Evolutionary conservation across 1,284 basidiomycete species (phyloP).

Genomic region (Pyrrhoderma noxium): DNA sequence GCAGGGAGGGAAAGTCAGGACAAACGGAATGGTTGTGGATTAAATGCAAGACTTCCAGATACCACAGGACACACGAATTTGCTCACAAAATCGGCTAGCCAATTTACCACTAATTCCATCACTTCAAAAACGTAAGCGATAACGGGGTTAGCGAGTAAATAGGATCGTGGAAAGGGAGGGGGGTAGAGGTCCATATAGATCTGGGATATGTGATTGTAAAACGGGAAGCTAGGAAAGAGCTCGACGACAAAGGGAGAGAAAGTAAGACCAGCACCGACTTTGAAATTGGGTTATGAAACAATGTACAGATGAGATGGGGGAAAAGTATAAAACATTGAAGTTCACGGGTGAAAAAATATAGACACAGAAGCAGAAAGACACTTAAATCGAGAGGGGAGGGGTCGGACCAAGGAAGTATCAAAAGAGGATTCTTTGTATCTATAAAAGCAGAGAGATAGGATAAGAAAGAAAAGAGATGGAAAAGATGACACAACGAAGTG

Average conservation of each 20-base stretch:
- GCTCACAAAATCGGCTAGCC: too few relatives aligned
- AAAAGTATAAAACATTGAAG: not conserved
- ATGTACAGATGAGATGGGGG: conserved; percentile 11
- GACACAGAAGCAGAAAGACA: conserved; percentile 18
- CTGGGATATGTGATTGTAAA: conserved; percentile 8
- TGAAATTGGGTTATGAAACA: conserved; percentile 1
- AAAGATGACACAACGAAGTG: conserved; percentile 23
- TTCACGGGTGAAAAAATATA: conserved; percentile 2
- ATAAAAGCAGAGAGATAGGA: conserved; percentile 16
- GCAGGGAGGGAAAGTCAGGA: not conserved
- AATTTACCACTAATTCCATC: too few relatives aligned
- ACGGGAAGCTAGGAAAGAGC: not conserved
- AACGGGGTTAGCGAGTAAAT: too few relatives aligned
- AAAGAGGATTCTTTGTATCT: conserved; percentile 18
- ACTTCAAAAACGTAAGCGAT: too few relatives aligned
- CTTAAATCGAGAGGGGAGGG: conserved; percentile 27
- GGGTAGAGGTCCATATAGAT: conserved; percentile 1
- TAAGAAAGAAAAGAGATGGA: conserved; percentile 43
- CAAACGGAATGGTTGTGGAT: not conserved
- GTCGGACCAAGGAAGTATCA: conserved; percentile 13
- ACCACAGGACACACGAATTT: too few relatives aligned
- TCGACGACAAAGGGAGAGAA: not conserved
- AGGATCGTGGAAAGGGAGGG: too few relatives aligned
- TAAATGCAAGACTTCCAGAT: not conserved
- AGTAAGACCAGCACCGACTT: not conserved